A percentile compares a stretch with the other conserved stretches of the same genome.
phyloP scores from a whole-genome alignment of 2,329 filamentous ascomycete species.

The Metarhizium guizhouense region DNA sequence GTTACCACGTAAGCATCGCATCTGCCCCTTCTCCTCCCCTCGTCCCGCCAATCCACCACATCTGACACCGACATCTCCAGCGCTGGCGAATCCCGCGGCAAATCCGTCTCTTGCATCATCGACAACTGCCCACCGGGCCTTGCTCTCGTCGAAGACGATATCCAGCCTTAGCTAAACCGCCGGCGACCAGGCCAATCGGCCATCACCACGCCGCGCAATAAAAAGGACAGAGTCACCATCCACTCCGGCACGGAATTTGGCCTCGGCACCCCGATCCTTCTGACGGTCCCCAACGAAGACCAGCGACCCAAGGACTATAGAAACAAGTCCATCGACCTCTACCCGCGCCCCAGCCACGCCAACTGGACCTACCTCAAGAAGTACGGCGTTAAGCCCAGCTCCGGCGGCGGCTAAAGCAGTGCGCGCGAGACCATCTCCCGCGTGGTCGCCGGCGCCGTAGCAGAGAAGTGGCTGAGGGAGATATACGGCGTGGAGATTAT shows the following conservation, averaged over 20 bases:
- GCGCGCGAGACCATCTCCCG: too few relatives aligned
- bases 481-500: conserved; percentile 37
- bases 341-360: too few relatives aligned
- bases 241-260: too few relatives aligned
- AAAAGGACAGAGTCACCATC: too few relatives aligned
- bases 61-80: conserved; percentile 16
- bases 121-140: conserved; percentile 74
- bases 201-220: conserved; percentile 51
- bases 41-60: neutral
- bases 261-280: too few relatives aligned
- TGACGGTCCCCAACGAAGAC: too few relatives aligned
- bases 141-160: conserved; percentile 54
- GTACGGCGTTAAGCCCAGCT: conserved; percentile 70
- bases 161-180: conserved; percentile 91
- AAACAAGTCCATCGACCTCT: too few relatives aligned
- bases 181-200: conserved; percentile 81
- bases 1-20: conserved; percentile 64
- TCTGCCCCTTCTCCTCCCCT: conserved; percentile 11
- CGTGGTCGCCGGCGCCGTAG: conserved; percentile 51
- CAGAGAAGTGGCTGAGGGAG: conserved; percentile 80
- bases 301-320: too few relatives aligned
- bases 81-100: conserved; percentile 68
- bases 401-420: too few relatives aligned
- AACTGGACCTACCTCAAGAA: conserved; percentile 76
- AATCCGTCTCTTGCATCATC: conserved; percentile 82